A percentile compares a stretch with the other conserved stretches of the same genome.
These are phyloP conservation scores for Ceratopteris richardii DNA, from an alignment of 75 land plant species.

Conservation along the genomic window DNA sequence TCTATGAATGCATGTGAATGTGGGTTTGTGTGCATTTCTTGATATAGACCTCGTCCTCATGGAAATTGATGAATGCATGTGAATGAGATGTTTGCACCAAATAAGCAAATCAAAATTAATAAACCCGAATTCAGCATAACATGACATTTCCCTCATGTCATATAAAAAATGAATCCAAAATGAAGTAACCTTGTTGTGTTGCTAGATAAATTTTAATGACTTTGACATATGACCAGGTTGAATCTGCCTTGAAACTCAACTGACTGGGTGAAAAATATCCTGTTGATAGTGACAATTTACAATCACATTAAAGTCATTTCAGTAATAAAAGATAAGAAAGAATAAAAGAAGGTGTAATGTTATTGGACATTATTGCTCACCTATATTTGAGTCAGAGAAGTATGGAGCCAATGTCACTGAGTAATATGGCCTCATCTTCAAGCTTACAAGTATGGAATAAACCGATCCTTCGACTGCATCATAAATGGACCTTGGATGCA, in stretches of 20 bases:
- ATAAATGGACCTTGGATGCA: constrained; percentile 21
- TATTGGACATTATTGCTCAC: not conserved
- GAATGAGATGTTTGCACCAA: no score
- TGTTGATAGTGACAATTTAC: no score
- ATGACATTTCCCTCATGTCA: no score
- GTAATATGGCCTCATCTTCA: constrained; percentile 6
- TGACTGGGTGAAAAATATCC: constrained; percentile 20
- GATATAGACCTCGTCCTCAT: no score
- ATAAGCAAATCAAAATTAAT: no score
- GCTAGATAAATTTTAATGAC: constrained; percentile 14
- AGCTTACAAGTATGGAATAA: constrained; percentile 4
- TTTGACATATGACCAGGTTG: constrained; percentile 26
- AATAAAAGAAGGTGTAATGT: not conserved
- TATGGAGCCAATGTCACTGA: constrained; percentile 10
- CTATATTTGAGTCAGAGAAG: constrained; percentile 17
- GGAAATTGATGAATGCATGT: no score
- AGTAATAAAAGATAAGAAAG: no score
- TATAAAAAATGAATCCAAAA: no score
- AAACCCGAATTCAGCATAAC: no score
- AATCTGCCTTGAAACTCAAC: constrained; percentile 10
- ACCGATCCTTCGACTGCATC: constrained; percentile 16
- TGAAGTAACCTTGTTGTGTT: constrained; percentile 10
- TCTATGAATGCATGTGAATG: no score
- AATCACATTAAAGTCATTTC: no score
- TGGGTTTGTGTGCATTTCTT: no score